phyloP scores from a whole-genome alignment of 106 monocot species.

The Agapanthus africanus region DNA sequence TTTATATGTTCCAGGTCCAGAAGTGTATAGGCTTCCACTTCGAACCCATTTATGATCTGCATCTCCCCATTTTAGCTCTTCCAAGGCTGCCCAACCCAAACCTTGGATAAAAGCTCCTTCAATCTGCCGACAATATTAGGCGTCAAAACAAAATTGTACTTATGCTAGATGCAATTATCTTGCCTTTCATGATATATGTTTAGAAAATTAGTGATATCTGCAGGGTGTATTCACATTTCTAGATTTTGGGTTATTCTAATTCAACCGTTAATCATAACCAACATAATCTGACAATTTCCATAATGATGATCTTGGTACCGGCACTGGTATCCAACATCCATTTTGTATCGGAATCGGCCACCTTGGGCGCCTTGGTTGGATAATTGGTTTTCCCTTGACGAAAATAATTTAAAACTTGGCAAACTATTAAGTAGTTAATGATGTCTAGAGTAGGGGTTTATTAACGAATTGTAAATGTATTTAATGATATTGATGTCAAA shows the following conservation, averaged over 20 bases:
- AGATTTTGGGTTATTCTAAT: background rate
- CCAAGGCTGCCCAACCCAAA: slow-evolving; percentile 87
- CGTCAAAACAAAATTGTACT: background rate
- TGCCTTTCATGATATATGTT: background rate
- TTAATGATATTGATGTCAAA: too few species aligned
- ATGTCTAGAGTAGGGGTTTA: too few species aligned
- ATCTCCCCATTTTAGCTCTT: slow-evolving; percentile 99
- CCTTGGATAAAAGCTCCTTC: slow-evolving; percentile 99
- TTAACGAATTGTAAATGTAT: too few species aligned
- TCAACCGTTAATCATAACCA: background rate
- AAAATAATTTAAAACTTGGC: too few species aligned
- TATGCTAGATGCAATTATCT: background rate
- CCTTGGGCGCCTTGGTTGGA: too few species aligned
- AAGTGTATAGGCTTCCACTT: slow-evolving; percentile 76
- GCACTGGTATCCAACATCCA: too few species aligned
- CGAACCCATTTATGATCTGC: slow-evolving; percentile 80
- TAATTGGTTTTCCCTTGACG: too few species aligned
- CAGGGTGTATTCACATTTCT: background rate
- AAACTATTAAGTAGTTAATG: too few species aligned
- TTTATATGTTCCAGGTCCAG: slow-evolving; percentile 90
- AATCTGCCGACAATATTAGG: slow-evolving; percentile 30
- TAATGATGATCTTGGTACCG: too few species aligned
- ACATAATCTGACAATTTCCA: background rate
- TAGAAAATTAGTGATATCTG: background rate
- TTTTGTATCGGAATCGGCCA: too few species aligned